Percentiles rank a stretch among this genome's conserved stretches.
These are phyloP conservation scores for Stachybotrys elegans DNA, from an alignment of 2,329 filamentous ascomycete genomes.

Conservation along the genomic window DNA sequence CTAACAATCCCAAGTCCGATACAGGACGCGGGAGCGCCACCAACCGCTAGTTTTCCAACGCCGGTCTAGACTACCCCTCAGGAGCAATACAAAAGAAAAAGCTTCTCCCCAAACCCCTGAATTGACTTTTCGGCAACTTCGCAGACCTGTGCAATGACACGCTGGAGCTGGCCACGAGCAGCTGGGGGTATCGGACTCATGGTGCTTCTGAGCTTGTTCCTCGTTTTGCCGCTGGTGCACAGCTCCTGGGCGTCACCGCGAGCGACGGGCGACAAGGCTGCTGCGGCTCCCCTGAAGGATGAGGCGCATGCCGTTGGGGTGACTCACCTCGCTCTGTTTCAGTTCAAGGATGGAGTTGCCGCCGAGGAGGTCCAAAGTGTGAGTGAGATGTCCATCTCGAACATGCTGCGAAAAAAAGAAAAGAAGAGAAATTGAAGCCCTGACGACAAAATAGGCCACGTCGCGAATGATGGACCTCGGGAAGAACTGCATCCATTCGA, in stretches of 20 bases:
- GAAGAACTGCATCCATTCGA: constrained; percentile 56
- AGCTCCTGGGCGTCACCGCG: too few relatives aligned
- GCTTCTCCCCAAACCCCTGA: too few relatives aligned
- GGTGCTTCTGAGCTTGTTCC: neutral
- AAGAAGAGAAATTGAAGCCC: neutral
- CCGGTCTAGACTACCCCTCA: too few relatives aligned
- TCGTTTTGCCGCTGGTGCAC: neutral
- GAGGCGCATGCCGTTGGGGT: neutral
- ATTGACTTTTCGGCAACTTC: too few relatives aligned
- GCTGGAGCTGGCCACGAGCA: too few relatives aligned
- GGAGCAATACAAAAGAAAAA: too few relatives aligned
- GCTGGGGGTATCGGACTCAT: neutral
- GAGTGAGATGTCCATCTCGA: neutral
- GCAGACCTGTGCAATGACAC: too few relatives aligned
- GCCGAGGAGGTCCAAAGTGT: neutral
- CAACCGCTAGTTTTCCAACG: too few relatives aligned
- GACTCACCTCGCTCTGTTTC: neutral
- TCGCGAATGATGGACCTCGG: constrained; percentile 38
- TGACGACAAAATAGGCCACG: neutral
- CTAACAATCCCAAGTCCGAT: too few relatives aligned
- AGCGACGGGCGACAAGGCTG: neutral
- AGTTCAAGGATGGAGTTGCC: neutral
- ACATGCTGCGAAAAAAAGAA: neutral
- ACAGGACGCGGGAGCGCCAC: too few relatives aligned
- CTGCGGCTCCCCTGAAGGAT: neutral